These are phyloP conservation scores for Alternaria brassicae DNA, from an alignment of 2,329 filamentous ascomycete genomes.

Conservation along the genomic window DNA sequence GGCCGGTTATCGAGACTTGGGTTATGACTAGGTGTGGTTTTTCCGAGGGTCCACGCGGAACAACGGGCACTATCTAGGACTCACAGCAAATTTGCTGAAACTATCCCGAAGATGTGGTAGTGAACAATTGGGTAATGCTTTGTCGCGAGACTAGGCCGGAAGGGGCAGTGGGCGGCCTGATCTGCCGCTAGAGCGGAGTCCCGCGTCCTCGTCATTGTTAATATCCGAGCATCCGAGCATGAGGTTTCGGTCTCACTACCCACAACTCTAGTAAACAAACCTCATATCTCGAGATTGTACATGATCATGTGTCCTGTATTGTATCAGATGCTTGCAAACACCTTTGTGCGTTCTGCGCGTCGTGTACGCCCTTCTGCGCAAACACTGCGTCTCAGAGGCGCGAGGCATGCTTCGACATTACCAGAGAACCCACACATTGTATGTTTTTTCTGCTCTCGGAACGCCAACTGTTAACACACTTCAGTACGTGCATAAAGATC, in stretches of 20 bases:
- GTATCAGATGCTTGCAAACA: slow-evolving; percentile 31
- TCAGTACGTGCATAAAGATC: slow-evolving; percentile 60
- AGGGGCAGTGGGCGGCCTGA: slow-evolving; percentile 2
- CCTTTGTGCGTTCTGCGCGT: slow-evolving; percentile 29
- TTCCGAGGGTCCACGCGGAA: slow-evolving; percentile 10
- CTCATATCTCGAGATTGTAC: background rate
- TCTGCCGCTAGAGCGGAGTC: slow-evolving; percentile 17
- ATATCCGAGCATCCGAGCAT: slow-evolving; percentile 3
- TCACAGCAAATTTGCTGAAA: slow-evolving; percentile 3
- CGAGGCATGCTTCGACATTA: slow-evolving; percentile 49
- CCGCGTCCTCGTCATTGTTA: slow-evolving; percentile 26
- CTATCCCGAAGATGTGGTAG: background rate
- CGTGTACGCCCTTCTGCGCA: slow-evolving; percentile 16
- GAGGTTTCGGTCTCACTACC: slow-evolving; percentile 4
- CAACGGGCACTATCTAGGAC: background rate
- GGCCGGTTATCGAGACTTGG: slow-evolving; percentile 6
- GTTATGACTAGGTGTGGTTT: background rate
- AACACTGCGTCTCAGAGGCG: slow-evolving; percentile 31
- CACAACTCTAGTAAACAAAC: slow-evolving; percentile 4
- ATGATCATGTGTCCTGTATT: slow-evolving; percentile 19
- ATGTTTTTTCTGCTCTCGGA: slow-evolving; percentile 7
- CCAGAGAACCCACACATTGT: slow-evolving; percentile 55
- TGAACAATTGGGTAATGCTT: slow-evolving; percentile 1
- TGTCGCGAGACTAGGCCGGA: background rate
- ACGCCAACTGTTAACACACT: slow-evolving; percentile 2